phyloP scores from a whole-genome alignment of 345 rosid species.

The Abelmoschus esculentus region DNA sequence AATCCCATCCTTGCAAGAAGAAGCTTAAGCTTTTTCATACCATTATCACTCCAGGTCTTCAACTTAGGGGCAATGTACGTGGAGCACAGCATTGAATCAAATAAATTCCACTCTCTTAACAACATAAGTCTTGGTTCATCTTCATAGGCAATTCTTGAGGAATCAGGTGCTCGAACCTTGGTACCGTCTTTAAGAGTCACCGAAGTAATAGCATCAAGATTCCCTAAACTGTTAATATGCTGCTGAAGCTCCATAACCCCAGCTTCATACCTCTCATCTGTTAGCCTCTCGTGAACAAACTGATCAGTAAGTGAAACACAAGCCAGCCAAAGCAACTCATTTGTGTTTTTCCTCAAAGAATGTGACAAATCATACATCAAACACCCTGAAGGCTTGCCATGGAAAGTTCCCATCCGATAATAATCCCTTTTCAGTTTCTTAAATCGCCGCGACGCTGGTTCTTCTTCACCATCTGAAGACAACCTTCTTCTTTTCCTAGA shows the following conservation, averaged over 20 bases:
- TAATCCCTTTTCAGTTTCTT: slow-evolving; percentile 67
- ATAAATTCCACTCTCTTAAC: slow-evolving; percentile 86
- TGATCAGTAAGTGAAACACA: slow-evolving; percentile 92
- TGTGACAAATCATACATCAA: slow-evolving; percentile 79
- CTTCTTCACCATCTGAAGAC: slow-evolving; percentile 33
- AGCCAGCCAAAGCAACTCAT: slow-evolving; percentile 92
- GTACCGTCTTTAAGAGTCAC: slow-evolving; percentile 91
- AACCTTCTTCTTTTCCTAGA: slow-evolving; percentile 65
- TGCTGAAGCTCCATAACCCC: slow-evolving; percentile 99
- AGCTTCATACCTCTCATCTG: slow-evolving; percentile 92
- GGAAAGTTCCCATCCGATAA: slow-evolving; percentile 77
- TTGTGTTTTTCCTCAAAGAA: slow-evolving; percentile 71
- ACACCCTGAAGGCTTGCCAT: slow-evolving; percentile 90
- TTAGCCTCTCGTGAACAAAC: slow-evolving; percentile 85
- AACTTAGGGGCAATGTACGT: slow-evolving; percentile 75
- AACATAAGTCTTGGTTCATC: slow-evolving; percentile 91
- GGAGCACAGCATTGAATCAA: slow-evolving; percentile 94
- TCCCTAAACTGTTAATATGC: slow-evolving; percentile 70
- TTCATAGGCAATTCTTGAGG: slow-evolving; percentile 79
- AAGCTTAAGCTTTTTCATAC: slow-evolving; percentile 88
- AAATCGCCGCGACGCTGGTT: slow-evolving; percentile 37
- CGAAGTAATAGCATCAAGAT: slow-evolving; percentile 63
- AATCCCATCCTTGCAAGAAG: slow-evolving; percentile 96
- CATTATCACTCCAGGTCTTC: slow-evolving; percentile 96
- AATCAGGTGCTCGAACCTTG: slow-evolving; percentile 77